Evolutionary conservation across 441 rosid species (phyloP).

Genomic region (Hura crepitans): DNA sequence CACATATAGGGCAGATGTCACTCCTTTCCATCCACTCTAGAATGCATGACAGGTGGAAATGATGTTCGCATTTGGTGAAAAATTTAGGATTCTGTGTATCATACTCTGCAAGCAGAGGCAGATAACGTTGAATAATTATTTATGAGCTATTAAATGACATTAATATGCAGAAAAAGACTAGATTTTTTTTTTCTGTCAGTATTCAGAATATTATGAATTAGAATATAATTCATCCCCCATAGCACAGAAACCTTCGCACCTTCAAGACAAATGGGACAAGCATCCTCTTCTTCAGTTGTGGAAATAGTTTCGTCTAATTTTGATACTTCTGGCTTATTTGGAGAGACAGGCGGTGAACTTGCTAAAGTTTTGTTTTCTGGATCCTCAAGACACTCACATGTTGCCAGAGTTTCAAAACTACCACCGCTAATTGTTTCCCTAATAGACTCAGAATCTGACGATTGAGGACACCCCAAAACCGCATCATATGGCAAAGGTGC

Average conservation of each 20-base stretch:
- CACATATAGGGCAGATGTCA: conserved; percentile 87
- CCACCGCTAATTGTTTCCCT: conserved; percentile 40
- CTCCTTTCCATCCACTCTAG: conserved; percentile 99
- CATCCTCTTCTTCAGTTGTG: conserved; percentile 66
- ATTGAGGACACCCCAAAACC: conserved; percentile 39
- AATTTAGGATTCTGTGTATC: conserved; percentile 76
- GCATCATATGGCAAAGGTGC: conserved; percentile 70
- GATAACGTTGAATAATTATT: conserved; percentile 19
- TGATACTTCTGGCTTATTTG: conserved; percentile 43
- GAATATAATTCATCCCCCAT: background rate
- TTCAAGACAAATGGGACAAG: conserved; percentile 92
- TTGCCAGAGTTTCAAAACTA: conserved; percentile 42
- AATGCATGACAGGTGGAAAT: conserved; percentile 93
- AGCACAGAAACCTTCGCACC: conserved; percentile 37
- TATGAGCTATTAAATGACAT: conserved; percentile 9
- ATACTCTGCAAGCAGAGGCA: conserved; percentile 53
- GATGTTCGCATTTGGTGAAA: conserved; percentile 75
- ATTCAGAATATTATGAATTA: background rate
- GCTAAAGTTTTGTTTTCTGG: conserved; percentile 43
- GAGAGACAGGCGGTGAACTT: conserved; percentile 32
- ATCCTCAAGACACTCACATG: conserved; percentile 47
- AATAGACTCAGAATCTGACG: conserved; percentile 42
- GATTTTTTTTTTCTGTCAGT: background rate
- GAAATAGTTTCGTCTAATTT: conserved; percentile 36
- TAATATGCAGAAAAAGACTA: background rate